phyloP scores from a whole-genome alignment of 2,329 filamentous ascomycete genomes.

The Cercospora sesami region DNA sequence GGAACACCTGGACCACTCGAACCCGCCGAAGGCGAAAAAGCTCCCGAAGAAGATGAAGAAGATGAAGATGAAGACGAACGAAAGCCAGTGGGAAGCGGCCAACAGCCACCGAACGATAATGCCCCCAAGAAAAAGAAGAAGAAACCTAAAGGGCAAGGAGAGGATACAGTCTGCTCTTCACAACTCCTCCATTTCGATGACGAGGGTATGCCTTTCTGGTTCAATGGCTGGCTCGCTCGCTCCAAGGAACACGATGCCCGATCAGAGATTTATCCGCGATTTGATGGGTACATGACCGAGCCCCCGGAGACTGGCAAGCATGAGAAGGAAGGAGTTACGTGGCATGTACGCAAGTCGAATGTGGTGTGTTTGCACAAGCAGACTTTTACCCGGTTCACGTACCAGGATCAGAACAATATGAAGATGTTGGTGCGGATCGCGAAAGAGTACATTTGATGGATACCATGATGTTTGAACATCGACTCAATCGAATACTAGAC shows the following conservation, averaged over 20 bases:
- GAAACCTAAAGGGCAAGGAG: neutral
- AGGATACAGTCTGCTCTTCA: slow-evolving; percentile 45
- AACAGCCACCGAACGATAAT: neutral
- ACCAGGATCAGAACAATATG: neutral
- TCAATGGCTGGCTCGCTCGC: slow-evolving; percentile 47
- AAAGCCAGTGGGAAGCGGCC: neutral
- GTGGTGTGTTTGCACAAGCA: slow-evolving; percentile 1
- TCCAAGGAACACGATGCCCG: neutral
- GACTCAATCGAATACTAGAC: neutral
- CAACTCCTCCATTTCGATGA: slow-evolving; percentile 49
- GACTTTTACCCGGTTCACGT: neutral
- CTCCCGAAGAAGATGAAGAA: neutral
- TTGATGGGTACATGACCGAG: neutral
- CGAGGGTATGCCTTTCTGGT: slow-evolving; percentile 47
- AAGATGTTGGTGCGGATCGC: neutral
- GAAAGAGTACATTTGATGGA: neutral
- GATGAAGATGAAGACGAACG: neutral
- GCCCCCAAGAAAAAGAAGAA: slow-evolving; percentile 13
- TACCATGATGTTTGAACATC: neutral
- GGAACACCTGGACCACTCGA: slow-evolving; percentile 28
- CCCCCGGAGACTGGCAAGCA: neutral
- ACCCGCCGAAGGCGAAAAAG: neutral
- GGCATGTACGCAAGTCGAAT: neutral
- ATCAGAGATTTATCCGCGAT: neutral
- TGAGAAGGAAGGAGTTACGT: neutral